Evolutionary conservation across 805 yeast genomes (phyloP), one percentile per base, ranked within the genome.

Genomic region (Hanseniaspora jakobsenii): DNA sequence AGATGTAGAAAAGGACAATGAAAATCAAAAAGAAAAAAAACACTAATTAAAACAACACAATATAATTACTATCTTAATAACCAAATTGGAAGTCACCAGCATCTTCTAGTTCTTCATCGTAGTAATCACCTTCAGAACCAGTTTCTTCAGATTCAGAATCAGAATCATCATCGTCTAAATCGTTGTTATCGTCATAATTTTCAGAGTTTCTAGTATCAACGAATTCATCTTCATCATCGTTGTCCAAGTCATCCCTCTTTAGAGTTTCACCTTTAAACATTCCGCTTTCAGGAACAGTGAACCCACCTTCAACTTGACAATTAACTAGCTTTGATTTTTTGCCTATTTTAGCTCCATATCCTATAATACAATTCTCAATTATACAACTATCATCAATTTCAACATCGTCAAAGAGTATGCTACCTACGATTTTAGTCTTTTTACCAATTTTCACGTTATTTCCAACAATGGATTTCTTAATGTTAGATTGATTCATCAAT

Each of bases 341-440:
- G 26, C 75, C 78, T 23, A 91, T 69, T n/a, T 62, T 64, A 1
- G 79, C 87, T 38, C 66, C 64, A 32, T 67, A 65, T 13, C 97
- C 98, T 41, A 91, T 67, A 16, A 89, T 78, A 63, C 94, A 84
- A 64, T 89, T 91, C 60, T 91, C 98, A 49, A 69, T 47, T 2
- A 62, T 57, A 37, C 73, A 78, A 52, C 83, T 95, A 59, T 89
- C 95, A 37, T 75, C 94, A 29, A 91, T 65, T 1, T 62, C 63
- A 18, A 78, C 93, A 41, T 74, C 73, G 54, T 81, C 81, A 40
- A 85, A 66, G 4, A 91, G 56, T 12, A 91, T 76, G 52, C 87
- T 85, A 2, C 95, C 97, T 2, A 86, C 81, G 47, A 91, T 71
- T 52, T 91, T 77, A 61, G 94, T 89, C 49, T 85, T 74, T 56